Conservation (phyloP, 2,329 filamentous ascomycete genomes). For the Alternaria sp. region DNA sequence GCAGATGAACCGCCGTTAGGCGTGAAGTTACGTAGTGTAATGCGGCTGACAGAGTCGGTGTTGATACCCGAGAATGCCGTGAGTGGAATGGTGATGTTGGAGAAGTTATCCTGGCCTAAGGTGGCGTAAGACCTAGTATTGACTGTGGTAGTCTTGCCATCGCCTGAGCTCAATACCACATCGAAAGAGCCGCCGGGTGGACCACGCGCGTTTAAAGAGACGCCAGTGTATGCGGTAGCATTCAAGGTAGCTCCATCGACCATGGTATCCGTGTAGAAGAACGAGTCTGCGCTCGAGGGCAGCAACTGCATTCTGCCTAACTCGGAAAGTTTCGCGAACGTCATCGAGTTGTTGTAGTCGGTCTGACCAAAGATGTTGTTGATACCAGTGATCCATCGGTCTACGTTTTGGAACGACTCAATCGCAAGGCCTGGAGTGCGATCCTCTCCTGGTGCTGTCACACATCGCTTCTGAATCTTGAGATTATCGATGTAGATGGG, state of each 20-base stretch:
- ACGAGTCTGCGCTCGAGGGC: slow-evolving; percentile 2
- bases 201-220: slow-evolving; percentile 10
- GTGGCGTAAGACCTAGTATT: slow-evolving; percentile 7
- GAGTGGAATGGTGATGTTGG: slow-evolving; percentile 11
- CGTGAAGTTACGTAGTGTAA: slow-evolving; percentile 10
- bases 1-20: slow-evolving; percentile 7
- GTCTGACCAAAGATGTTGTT: slow-evolving; percentile 15
- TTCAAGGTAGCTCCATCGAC: slow-evolving; percentile 5
- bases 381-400: slow-evolving; percentile 13
- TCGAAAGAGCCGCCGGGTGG: slow-evolving; percentile 10
- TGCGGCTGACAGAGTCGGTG: slow-evolving; percentile 1
- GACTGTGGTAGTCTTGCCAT: not conserved
- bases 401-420: slow-evolving; percentile 13
- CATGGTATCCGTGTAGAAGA: slow-evolving; percentile 9
- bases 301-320: slow-evolving; percentile 9
- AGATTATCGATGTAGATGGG: slow-evolving; percentile 12
- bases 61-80: slow-evolving; percentile 8
- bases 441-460: slow-evolving; percentile 12
- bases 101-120: slow-evolving; percentile 4
- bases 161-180: slow-evolving; percentile 2
- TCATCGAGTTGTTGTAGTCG: slow-evolving; percentile 11
- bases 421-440: slow-evolving; percentile 8
- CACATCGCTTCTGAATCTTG: slow-evolving; percentile 14
- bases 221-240: slow-evolving; percentile 6
- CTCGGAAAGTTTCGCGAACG: slow-evolving; percentile 11